Evolutionary conservation across 257 asterid genomes (phyloP).

Genomic region (Eucommia ulmoides): DNA sequence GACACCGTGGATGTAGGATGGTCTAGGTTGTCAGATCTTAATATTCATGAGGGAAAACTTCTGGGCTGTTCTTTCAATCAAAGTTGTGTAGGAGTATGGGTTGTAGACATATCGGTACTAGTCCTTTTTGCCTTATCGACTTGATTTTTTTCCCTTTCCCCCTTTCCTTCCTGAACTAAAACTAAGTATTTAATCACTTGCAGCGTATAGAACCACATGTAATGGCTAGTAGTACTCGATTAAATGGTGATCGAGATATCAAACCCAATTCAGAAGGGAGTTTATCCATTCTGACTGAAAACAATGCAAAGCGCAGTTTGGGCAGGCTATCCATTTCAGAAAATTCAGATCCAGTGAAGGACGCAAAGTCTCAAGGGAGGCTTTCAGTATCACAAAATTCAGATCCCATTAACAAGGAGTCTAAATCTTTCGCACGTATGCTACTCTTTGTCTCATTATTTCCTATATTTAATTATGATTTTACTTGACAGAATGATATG

Average conservation of each 20-base stretch:
- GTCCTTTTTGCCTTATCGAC: slow-evolving; percentile 6
- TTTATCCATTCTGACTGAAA: slow-evolving; percentile 44
- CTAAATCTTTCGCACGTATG: slow-evolving; percentile 63
- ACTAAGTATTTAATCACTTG: too few species aligned
- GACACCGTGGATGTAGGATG: slow-evolving; percentile 97
- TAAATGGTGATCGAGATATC: slow-evolving; percentile 43
- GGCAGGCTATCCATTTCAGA: slow-evolving; percentile 74
- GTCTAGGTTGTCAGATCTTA: slow-evolving; percentile 95
- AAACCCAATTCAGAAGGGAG: slow-evolving; percentile 52
- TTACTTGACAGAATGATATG: slow-evolving; percentile 5
- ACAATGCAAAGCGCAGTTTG: slow-evolving; percentile 40
- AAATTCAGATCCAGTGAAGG: slow-evolving; percentile 64
- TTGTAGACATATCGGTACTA: slow-evolving; percentile 87
- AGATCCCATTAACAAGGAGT: slow-evolving; percentile 51
- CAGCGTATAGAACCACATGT: slow-evolving; percentile 96
- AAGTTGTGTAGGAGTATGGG: slow-evolving; percentile 99
- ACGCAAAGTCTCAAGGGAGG: slow-evolving; percentile 52
- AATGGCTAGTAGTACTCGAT: slow-evolving; percentile 37
- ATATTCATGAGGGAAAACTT: slow-evolving; percentile 97
- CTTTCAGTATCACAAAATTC: slow-evolving; percentile 54
- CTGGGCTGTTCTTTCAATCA: slow-evolving; percentile 98
- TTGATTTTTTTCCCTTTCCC: too few species aligned
- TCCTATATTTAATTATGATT: slow-evolving; percentile 8
- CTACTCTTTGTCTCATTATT: slow-evolving; percentile 9
- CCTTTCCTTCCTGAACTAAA: too few species aligned